These are phyloP conservation scores for Wallacemonas rigidus DNA, from an alignment of 208 protist genomes.

Conservation along the genomic window DNA sequence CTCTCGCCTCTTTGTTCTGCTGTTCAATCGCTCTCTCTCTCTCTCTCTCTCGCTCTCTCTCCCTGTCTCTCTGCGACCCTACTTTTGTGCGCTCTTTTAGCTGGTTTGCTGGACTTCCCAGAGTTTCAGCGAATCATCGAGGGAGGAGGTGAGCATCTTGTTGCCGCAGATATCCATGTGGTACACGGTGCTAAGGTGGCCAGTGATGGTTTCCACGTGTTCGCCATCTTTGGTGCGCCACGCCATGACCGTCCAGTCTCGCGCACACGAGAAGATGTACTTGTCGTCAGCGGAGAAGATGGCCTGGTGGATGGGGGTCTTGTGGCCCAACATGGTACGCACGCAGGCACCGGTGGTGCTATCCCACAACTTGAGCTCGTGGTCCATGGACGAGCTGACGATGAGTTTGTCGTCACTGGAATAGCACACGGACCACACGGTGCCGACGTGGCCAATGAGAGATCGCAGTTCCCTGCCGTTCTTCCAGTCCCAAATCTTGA, in stretches of 20 bases:
- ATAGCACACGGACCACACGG: slow-evolving; percentile 80
- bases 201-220: slow-evolving; percentile 71
- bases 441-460: slow-evolving; percentile 77
- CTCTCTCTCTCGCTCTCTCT: slow-evolving; percentile 4
- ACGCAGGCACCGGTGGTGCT: slow-evolving; percentile 45
- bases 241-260: slow-evolving; percentile 82
- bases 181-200: slow-evolving; percentile 86
- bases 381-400: slow-evolving; percentile 84
- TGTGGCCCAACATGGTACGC: slow-evolving; percentile 68
- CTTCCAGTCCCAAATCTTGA: slow-evolving; percentile 89
- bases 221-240: slow-evolving; percentile 72
- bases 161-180: slow-evolving; percentile 72
- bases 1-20: too few relatives aligned
- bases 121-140: slow-evolving; percentile 86
- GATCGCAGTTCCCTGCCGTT: slow-evolving; percentile 56
- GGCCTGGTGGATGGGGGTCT: slow-evolving; percentile 80
- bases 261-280: slow-evolving; percentile 85
- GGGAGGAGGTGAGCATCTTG: slow-evolving; percentile 79
- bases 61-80: slow-evolving; percentile 1
- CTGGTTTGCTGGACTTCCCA: slow-evolving; percentile 36
- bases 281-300: slow-evolving; percentile 78
- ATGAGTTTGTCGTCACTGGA: slow-evolving; percentile 72
- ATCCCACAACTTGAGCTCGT: slow-evolving; percentile 85
- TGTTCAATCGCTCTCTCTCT: too few relatives aligned
- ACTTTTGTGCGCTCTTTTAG: slow-evolving; percentile 7